These are phyloP conservation scores for Pythium biforme DNA, from an alignment of 352 stramenopile species.

Conservation along the genomic window DNA sequence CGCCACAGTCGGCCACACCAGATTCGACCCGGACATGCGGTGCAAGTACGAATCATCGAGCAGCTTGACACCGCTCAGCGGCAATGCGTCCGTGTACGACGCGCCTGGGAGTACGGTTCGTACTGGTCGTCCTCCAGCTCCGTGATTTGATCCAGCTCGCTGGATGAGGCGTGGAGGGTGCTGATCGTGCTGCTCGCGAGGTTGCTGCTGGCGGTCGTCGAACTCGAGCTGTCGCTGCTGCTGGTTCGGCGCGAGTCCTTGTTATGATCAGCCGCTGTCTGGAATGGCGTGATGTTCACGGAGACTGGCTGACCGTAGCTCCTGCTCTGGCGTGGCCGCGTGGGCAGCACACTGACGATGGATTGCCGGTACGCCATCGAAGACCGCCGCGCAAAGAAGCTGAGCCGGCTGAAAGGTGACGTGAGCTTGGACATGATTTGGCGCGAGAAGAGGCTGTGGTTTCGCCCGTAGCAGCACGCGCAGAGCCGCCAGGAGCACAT, in stretches of 20 bases:
- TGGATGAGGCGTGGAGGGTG: conserved; percentile 6
- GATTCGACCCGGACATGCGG: conserved; percentile 6
- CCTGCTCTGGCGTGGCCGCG: neutral
- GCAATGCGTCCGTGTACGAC: conserved; percentile 18
- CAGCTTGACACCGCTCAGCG: conserved; percentile 10
- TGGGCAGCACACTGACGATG: conserved; percentile 5
- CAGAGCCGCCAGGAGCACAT: conserved; percentile 68
- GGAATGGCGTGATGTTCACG: conserved; percentile 17
- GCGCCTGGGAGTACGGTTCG: neutral
- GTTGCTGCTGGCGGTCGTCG: conserved; percentile 16
- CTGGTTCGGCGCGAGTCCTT: conserved; percentile 17
- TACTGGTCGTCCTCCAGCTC: conserved; percentile 20
- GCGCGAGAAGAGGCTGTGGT: conserved; percentile 57
- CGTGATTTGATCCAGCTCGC: conserved; percentile 15
- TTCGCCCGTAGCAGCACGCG: conserved; percentile 57
- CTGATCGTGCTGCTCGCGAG: conserved; percentile 11
- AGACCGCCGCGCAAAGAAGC: conserved; percentile 19
- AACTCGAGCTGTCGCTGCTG: conserved; percentile 21
- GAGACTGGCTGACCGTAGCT: conserved; percentile 17
- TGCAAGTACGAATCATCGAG: conserved; percentile 10
- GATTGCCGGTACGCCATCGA: conserved; percentile 20
- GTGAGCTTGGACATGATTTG: conserved; percentile 52
- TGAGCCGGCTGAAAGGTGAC: conserved; percentile 39
- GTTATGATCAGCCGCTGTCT: neutral
- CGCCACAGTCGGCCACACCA: neutral